Conservation (phyloP, 2,329 filamentous ascomycete species). For the Bipolaris bicolor region DNA sequence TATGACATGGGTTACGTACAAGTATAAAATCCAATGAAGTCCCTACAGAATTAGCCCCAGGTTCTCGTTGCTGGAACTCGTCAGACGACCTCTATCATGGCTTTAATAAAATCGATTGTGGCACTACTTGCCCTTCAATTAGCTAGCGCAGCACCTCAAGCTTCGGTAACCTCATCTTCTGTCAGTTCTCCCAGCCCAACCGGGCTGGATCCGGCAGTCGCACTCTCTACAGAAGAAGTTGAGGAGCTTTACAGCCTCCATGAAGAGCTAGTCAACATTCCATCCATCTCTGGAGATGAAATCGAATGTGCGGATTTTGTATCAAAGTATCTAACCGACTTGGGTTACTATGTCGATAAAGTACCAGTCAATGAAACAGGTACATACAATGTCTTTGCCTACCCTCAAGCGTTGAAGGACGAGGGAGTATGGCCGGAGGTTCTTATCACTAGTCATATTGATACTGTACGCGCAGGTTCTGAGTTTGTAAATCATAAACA, state of each 20-base stretch:
- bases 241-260: constrained; percentile 35
- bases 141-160: constrained; percentile 14
- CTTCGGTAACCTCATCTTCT: constrained; percentile 3
- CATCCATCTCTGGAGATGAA: constrained; percentile 62
- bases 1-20: too few species aligned
- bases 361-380: constrained; percentile 45
- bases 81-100: neutral
- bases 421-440: constrained; percentile 57
- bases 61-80: neutral
- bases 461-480: constrained; percentile 56
- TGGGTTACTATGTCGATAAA: constrained; percentile 58
- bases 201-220: neutral
- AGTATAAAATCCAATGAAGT: constrained; percentile 3
- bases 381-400: constrained; percentile 79
- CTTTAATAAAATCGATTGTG: constrained; percentile 1
- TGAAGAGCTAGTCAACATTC: constrained; percentile 34
- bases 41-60: neutral
- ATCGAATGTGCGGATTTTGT: constrained; percentile 70
- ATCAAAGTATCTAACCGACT: constrained; percentile 65
- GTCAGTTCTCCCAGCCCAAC: constrained; percentile 12
- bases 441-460: constrained; percentile 80
- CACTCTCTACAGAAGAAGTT: constrained; percentile 21
- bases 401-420: constrained; percentile 47
- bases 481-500: neutral
- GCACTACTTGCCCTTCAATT: neutral